A percentile compares a stretch with the other conserved stretches of the same genome.
Evolutionary conservation across 2,329 filamentous ascomycete species (phyloP).

Genomic region (Fusarium ambrosium): DNA sequence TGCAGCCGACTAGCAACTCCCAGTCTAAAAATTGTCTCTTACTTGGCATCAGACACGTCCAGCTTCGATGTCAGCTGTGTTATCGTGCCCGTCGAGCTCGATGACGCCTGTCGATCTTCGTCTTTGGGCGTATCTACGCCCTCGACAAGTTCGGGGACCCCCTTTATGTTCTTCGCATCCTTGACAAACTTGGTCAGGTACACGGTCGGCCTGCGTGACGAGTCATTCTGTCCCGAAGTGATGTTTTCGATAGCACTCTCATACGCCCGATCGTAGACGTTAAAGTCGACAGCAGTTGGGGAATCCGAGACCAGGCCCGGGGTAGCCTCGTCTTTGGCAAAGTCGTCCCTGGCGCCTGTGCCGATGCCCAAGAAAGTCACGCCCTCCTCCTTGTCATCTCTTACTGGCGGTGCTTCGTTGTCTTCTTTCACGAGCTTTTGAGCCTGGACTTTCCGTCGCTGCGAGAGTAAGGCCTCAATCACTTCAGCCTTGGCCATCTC

Average conservation of each 20-base stretch:
- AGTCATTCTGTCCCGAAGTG: conserved; percentile 52
- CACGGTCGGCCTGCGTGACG: conserved; percentile 57
- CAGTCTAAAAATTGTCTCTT: not conserved
- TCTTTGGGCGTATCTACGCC: conserved; percentile 29
- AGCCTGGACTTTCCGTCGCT: conserved; percentile 59
- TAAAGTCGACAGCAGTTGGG: conserved; percentile 84
- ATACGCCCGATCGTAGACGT: conserved; percentile 92
- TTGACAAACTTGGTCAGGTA: conserved; percentile 65
- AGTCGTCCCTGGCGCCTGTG: conserved; percentile 68
- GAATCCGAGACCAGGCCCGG: conserved; percentile 80
- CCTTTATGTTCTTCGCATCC: conserved; percentile 57
- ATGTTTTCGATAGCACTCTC: conserved; percentile 83
- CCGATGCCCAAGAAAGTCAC: conserved; percentile 83
- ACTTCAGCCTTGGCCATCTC: conserved; percentile 60
- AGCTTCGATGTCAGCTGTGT: conserved; percentile 42
- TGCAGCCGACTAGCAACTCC: not conserved
- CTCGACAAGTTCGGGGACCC: conserved; percentile 52
- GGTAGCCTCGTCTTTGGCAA: conserved; percentile 54
- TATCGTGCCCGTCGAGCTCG: conserved; percentile 35
- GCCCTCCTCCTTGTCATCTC: conserved; percentile 72
- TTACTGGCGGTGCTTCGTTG: conserved; percentile 65
- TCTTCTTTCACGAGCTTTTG: conserved; percentile 36
- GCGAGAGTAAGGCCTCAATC: conserved; percentile 63
- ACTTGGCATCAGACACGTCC: conserved; percentile 31
- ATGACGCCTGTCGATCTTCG: conserved; percentile 18